Percentiles rank a stretch among this genome's conserved stretches.
Conservation (phyloP, 352 stramenopile species). For the Pythium rhizo-oryzae region DNA sequence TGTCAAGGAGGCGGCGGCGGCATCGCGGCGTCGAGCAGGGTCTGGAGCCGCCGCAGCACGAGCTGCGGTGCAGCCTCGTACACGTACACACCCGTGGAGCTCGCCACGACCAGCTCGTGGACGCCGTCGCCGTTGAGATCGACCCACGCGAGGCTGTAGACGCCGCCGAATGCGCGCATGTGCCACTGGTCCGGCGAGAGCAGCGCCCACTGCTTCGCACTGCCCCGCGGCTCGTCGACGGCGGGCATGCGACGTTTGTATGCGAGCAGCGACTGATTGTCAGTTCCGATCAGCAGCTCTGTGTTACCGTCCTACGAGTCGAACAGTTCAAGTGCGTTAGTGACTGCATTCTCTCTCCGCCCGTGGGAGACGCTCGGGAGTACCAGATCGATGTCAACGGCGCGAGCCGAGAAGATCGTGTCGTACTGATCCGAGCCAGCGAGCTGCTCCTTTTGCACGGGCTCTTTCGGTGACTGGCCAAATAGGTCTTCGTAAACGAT, state of each 20-base stretch:
- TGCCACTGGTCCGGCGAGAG: conserved; percentile 39
- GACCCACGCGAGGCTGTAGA: conserved; percentile 73
- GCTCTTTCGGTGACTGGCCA: conserved; percentile 5
- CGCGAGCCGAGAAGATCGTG: conserved; percentile 57
- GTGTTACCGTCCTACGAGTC: conserved; percentile 49
- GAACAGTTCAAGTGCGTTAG: neutral
- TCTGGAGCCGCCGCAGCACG: conserved; percentile 33
- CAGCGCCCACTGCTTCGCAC: conserved; percentile 32
- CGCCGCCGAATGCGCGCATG: conserved; percentile 59
- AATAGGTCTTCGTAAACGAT: conserved; percentile 62
- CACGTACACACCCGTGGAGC: conserved; percentile 73
- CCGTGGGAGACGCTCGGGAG: neutral
- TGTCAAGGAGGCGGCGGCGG: neutral
- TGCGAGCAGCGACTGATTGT: conserved; percentile 55
- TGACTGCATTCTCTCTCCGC: neutral
- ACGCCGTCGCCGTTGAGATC: conserved; percentile 74
- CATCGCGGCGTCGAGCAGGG: conserved; percentile 24
- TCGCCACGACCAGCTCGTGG: conserved; percentile 61
- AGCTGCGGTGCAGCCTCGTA: conserved; percentile 49
- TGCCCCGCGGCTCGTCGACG: no score
- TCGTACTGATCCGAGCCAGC: conserved; percentile 59
- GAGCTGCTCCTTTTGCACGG: conserved; percentile 29
- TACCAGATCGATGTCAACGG: conserved; percentile 68
- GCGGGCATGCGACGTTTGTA: conserved; percentile 44
- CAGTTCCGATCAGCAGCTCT: conserved; percentile 66